phyloP scores from a whole-genome alignment of 345 rosid genomes.

The Pelargonium nanum region DNA sequence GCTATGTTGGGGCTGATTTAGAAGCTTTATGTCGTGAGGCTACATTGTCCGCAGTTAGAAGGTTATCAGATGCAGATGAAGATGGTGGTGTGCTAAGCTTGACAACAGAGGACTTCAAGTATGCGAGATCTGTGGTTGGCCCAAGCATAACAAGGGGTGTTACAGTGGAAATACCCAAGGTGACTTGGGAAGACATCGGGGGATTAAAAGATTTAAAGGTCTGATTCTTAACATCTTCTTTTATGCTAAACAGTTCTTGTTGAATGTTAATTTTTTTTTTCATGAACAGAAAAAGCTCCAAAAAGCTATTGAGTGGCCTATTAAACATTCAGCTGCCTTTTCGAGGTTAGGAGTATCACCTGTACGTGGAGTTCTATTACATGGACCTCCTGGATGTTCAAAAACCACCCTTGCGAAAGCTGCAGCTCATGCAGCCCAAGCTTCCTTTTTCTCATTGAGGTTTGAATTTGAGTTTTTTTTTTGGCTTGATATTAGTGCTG shows the following conservation, averaged over 20 bases:
- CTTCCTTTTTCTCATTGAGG: conserved; percentile 88
- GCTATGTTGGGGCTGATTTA: conserved; percentile 93
- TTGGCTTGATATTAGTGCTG: no score
- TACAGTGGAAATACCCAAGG: conserved; percentile 77
- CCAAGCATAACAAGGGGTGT: conserved; percentile 94
- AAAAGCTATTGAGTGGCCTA: conserved; percentile 95
- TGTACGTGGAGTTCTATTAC: conserved; percentile 71
- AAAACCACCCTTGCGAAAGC: conserved; percentile 99
- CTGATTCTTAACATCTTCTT: not conserved
- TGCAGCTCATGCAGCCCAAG: conserved; percentile 83
- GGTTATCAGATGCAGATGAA: conserved; percentile 31
- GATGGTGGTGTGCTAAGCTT: conserved; percentile 22
- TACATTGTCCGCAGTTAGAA: conserved; percentile 40
- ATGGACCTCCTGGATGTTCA: conserved; percentile 99
- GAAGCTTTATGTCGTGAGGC: conserved; percentile 91
- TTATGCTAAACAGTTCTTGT: not conserved
- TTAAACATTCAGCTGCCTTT: conserved; percentile 67
- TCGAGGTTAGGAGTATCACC: conserved; percentile 72
- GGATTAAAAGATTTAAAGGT: conserved; percentile 69
- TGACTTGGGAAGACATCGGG: conserved; percentile 87
- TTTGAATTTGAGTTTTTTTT: no score
- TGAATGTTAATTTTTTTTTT: not conserved
- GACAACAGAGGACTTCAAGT: conserved; percentile 54
- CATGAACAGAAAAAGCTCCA: conserved; percentile 65
- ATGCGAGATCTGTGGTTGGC: conserved; percentile 60